A percentile compares a stretch with the other conserved stretches of the same genome.
phyloP scores from a whole-genome alignment of 1,284 basidiomycete genomes.

The Cryptococcus sp. region DNA sequence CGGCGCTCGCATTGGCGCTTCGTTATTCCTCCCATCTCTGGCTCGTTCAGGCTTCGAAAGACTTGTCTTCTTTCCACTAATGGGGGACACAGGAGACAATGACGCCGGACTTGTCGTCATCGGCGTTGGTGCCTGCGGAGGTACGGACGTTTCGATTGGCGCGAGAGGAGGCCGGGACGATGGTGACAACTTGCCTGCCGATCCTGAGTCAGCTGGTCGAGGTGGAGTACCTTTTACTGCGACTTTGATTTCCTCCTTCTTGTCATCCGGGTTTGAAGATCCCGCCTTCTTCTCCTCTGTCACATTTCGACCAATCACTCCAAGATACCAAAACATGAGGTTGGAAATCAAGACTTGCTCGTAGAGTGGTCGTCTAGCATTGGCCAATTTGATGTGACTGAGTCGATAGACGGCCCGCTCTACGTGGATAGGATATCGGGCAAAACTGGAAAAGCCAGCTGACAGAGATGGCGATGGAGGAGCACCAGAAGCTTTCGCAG shows the following conservation, averaged over 20 bases:
- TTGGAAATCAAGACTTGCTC: slow-evolving; percentile 99
- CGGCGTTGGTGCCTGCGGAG: slow-evolving; percentile 6
- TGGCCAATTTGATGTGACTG: slow-evolving; percentile 97
- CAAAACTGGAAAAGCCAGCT: slow-evolving; percentile 63
- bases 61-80: slow-evolving; percentile 33
- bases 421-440: slow-evolving; percentile 95
- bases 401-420: slow-evolving; percentile 96
- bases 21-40: slow-evolving; percentile 63
- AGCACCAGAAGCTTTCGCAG: slow-evolving; percentile 61
- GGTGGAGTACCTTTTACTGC: slow-evolving; percentile 51
- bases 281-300: slow-evolving; percentile 54
- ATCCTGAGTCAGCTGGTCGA: slow-evolving; percentile 40
- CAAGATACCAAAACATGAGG: slow-evolving; percentile 99
- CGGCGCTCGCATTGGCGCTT: slow-evolving; percentile 81
- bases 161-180: slow-evolving; percentile 15
- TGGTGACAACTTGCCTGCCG: slow-evolving; percentile 55
- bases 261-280: slow-evolving; percentile 49
- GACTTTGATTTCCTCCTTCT: slow-evolving; percentile 40
- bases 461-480: slow-evolving; percentile 54
- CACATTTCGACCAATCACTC: slow-evolving; percentile 83
- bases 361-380: slow-evolving; percentile 90
- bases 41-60: slow-evolving; percentile 49
- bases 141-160: slow-evolving; percentile 24
- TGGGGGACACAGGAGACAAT: background rate
- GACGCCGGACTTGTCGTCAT: slow-evolving; percentile 4